Evolutionary conservation across 2,329 filamentous ascomycete genomes (phyloP), one percentile per base, ranked within the genome.

Genomic region (Colletotrichum lentis): DNA sequence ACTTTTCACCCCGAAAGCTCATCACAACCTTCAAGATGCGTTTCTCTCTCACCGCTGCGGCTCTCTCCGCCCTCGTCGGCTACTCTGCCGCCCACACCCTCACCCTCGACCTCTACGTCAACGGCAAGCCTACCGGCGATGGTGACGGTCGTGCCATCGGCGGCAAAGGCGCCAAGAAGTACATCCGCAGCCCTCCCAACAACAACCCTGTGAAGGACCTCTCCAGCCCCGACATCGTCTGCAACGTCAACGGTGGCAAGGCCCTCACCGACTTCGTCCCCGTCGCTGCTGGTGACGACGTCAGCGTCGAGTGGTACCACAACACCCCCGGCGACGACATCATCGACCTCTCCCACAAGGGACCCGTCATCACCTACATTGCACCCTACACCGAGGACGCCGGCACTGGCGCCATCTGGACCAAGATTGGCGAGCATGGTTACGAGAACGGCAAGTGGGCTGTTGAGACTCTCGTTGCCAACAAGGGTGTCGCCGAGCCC

Each of bases 321-420:
- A 73, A 86, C 75, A 79, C 46, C 72, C 80, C 82, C 52, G 72
- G 73, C 67, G 83, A 86, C 75, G 84, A 85, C 73, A 84, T 86
- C 77, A 83, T 87, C 59, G 85, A 78, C 71, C 68, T 73, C n/a
- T 83, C 81, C 54, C 85, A 87, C 78, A 77, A 80, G 76, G 85
- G 85, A 10, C 85, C 85, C 44, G 76, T 86, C 72, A 80, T 84
- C 70, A 84, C 83, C 64, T 87, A 84, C 74, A 82, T 87, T 72
- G 83, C 84, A 20, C 70, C 74, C 56, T 81, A 78, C 77, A 79
- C 77, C 52, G 75, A 76, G 61, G 67, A 60, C 58, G 80, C 83
- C 61, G 83, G 84, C 44, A 79, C 80, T 12, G 82, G 83, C 35
- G 78, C 80, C 68, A 84, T 85, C 76, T 87, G 83, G 84, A 79